Conservation (phyloP, 371 early-diverging fungal species). For the Circinella umbellata region DNA sequence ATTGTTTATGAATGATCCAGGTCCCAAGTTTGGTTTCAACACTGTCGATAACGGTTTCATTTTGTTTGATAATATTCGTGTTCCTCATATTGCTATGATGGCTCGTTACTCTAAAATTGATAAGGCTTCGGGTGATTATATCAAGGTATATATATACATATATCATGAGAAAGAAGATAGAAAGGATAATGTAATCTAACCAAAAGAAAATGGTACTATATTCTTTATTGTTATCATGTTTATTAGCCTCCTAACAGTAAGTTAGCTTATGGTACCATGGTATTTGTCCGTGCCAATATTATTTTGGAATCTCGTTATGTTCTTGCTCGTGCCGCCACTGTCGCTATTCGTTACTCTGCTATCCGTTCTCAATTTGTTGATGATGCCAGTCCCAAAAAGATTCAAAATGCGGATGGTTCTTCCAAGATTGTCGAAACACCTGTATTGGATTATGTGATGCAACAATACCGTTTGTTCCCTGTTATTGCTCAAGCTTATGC, state of each 20-base stretch:
- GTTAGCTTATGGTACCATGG: constrained; percentile 85
- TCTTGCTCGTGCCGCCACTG: constrained; percentile 80
- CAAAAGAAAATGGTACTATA: neutral
- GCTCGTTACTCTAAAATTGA: constrained; percentile 74
- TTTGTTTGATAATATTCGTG: constrained; percentile 69
- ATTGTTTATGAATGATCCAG: neutral
- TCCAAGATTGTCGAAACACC: constrained; percentile 66
- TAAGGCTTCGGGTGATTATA: constrained; percentile 69
- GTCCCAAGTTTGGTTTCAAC: constrained; percentile 81
- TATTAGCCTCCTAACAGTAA: constrained; percentile 72
- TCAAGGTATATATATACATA: constrained; percentile 31
- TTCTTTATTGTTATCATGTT: too few species aligned
- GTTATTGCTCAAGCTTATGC: constrained; percentile 82
- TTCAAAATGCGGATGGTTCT: constrained; percentile 20
- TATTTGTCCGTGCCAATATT: constrained; percentile 73
- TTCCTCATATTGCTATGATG: constrained; percentile 77
- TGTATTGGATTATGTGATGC: constrained; percentile 81
- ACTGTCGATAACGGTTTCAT: constrained; percentile 89
- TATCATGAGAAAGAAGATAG: neutral
- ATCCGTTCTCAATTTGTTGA: constrained; percentile 84
- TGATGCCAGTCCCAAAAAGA: constrained; percentile 52
- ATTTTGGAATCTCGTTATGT: constrained; percentile 57
- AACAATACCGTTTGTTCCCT: constrained; percentile 81
- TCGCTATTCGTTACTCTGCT: constrained; percentile 81
- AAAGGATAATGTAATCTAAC: neutral